A percentile compares a stretch with the other conserved stretches of the same genome.
Evolutionary conservation across 352 stramenopile genomes (phyloP).

Genomic region (Achlya hypogyna): DNA sequence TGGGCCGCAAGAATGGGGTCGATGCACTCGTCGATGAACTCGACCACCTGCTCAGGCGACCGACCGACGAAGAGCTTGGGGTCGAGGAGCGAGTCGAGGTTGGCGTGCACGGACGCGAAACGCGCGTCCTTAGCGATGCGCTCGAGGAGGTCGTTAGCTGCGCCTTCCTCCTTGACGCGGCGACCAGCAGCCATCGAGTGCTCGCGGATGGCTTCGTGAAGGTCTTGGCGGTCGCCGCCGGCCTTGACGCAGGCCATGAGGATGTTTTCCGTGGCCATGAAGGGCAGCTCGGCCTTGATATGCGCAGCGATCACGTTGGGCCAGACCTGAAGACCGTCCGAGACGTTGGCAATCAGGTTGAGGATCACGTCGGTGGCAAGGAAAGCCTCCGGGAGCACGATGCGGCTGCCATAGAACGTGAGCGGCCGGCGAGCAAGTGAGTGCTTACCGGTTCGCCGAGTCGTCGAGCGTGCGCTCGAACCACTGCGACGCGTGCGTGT

Average conservation of each 20-base stretch:
- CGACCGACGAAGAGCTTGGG: conserved; percentile 96
- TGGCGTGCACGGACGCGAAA: conserved; percentile 93
- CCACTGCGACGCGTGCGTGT: conserved; percentile 97
- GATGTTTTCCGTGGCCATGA: conserved; percentile 99
- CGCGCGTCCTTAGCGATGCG: conserved; percentile 91
- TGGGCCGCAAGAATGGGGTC: conserved; percentile 89
- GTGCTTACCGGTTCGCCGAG: conserved; percentile 89
- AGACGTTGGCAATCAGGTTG: conserved; percentile 96
- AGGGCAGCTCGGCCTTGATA: conserved; percentile 97
- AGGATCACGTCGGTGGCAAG: conserved; percentile 97
- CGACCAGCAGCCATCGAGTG: conserved; percentile 97
- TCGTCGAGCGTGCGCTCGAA: conserved; percentile 99
- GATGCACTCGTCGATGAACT: conserved; percentile 95
- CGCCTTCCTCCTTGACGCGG: conserved; percentile 96
- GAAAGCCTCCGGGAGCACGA: conserved; percentile 97
- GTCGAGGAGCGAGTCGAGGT: conserved; percentile 93
- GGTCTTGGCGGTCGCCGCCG: conserved; percentile 94
- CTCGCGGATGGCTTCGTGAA: conserved; percentile 98
- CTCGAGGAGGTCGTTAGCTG: conserved; percentile 96
- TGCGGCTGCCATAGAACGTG: conserved; percentile 48
- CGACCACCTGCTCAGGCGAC: conserved; percentile 90
- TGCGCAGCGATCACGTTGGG: conserved; percentile 95
- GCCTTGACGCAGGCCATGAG: conserved; percentile 98
- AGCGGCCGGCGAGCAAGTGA: neutral
- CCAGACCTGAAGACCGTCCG: conserved; percentile 93